Evolutionary conservation across 192 early-diverging fungal genomes (phyloP).

Genomic region (Coemansia pectinata): DNA sequence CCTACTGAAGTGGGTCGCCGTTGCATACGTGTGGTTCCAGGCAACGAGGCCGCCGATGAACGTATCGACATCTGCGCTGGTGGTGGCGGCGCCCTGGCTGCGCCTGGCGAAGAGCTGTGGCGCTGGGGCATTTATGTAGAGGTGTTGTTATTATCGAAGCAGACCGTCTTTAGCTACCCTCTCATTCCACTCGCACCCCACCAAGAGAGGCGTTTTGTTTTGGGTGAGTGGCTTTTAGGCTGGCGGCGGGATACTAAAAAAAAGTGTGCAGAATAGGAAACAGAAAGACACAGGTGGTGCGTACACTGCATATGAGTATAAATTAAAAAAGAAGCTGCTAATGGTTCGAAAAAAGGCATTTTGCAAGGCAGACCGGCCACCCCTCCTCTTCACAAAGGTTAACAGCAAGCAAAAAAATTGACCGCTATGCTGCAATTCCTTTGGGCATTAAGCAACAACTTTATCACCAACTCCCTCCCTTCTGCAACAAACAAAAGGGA

Average conservation of each 20-base stretch:
- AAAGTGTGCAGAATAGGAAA: not conserved
- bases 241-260: not conserved
- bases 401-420: not conserved
- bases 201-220: not conserved
- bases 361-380: not conserved
- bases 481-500: not conserved
- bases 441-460: not conserved
- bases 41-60: not conserved
- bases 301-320: not conserved
- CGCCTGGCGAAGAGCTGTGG: not conserved
- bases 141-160: not conserved
- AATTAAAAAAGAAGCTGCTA: not conserved
- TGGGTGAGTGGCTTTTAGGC: not conserved
- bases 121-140: not conserved
- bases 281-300: not conserved
- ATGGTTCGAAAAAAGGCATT: not conserved
- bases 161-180: not conserved
- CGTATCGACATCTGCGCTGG: not conserved
- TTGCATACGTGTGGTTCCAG: not conserved
- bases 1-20: not conserved
- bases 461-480: not conserved
- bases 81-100: not conserved
- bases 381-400: not conserved
- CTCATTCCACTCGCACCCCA: not conserved
- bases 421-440: not conserved